Conservation (phyloP, 2,329 filamentous ascomycete species). For the Dryadomyces sulphureus region DNA sequence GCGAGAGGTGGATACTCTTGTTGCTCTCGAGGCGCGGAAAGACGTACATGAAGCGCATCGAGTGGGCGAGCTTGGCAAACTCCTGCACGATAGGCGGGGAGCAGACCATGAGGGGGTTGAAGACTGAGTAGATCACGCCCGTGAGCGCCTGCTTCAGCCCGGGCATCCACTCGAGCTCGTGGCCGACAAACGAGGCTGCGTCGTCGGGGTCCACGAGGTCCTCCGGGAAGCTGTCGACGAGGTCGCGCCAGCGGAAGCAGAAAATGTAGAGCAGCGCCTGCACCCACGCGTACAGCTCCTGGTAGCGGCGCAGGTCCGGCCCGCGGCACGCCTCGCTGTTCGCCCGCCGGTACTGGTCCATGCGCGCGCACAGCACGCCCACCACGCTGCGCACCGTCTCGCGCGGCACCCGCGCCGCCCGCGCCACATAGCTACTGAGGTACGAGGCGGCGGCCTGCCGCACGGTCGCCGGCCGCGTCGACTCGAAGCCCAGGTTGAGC, state of each 20-base stretch:
- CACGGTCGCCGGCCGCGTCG: slow-evolving; percentile 54
- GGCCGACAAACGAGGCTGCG: slow-evolving; percentile 42
- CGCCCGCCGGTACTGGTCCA: slow-evolving; percentile 58
- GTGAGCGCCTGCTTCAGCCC: slow-evolving; percentile 60
- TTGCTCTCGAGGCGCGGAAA: slow-evolving; percentile 81
- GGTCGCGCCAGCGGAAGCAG: slow-evolving; percentile 93
- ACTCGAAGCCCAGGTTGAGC: slow-evolving; percentile 55
- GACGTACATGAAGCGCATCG: slow-evolving; percentile 79
- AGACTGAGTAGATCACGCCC: slow-evolving; percentile 67
- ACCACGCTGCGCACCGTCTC: slow-evolving; percentile 73
- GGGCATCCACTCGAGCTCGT: slow-evolving; percentile 66
- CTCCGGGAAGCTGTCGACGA: slow-evolving; percentile 51
- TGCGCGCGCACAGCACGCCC: slow-evolving; percentile 58
- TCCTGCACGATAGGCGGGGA: slow-evolving; percentile 80
- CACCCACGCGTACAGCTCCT: slow-evolving; percentile 74
- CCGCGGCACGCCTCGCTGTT: slow-evolving; percentile 65
- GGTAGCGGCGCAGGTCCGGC: slow-evolving; percentile 72
- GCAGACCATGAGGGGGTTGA: slow-evolving; percentile 93
- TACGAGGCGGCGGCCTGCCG: slow-evolving; percentile 83
- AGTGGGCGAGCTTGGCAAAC: slow-evolving; percentile 76
- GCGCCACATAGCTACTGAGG: slow-evolving; percentile 83
- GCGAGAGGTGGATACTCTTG: slow-evolving; percentile 70
- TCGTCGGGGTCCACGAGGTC: slow-evolving; percentile 49
- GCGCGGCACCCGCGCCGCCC: slow-evolving; percentile 67
- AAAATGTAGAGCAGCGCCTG: slow-evolving; percentile 90